Conservation (phyloP, 495 filamentous ascomycete genomes). For the Recurvomyces mirabilis region DNA sequence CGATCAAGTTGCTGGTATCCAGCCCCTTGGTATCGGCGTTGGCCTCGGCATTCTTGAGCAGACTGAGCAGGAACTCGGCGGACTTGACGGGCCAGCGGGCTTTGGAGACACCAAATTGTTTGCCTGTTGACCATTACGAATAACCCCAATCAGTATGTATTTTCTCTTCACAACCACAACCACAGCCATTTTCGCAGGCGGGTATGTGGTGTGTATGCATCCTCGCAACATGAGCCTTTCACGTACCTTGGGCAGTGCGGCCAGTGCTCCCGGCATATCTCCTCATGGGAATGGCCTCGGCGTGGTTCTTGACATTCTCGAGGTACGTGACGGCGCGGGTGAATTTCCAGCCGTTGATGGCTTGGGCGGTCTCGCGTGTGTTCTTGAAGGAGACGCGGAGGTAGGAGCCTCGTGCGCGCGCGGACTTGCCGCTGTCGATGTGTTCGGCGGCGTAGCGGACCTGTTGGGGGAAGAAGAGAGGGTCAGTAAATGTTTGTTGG, state of each 20-base stretch:
- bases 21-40: conserved; percentile 99
- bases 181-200: neutral
- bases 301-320: conserved; percentile 89
- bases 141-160: conserved; percentile 8
- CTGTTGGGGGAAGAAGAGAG: conserved; percentile 34
- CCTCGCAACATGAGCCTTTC: neutral
- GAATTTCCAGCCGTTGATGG: conserved; percentile 98
- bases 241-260: conserved; percentile 91
- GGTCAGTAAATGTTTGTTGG: neutral
- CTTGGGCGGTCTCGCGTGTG: conserved; percentile 97
- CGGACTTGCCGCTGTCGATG: conserved; percentile 82
- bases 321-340: conserved; percentile 87
- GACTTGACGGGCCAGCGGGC: conserved; percentile 99
- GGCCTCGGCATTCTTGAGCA: conserved; percentile 98
- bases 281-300: conserved; percentile 93
- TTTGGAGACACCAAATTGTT: conserved; percentile 91
- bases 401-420: conserved; percentile 93
- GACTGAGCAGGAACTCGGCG: conserved; percentile 89
- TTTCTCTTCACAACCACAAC: conserved; percentile 16
- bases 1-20: conserved; percentile 87
- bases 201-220: too few relatives aligned
- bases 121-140: conserved; percentile 55
- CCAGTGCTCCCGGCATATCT: conserved; percentile 90
- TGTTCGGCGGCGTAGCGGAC: conserved; percentile 95
- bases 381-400: conserved; percentile 99